Base-by-base conservation (phyloP, 176 grass and related monocot genomes). In the Tillandsia fasciculata region DNA sequence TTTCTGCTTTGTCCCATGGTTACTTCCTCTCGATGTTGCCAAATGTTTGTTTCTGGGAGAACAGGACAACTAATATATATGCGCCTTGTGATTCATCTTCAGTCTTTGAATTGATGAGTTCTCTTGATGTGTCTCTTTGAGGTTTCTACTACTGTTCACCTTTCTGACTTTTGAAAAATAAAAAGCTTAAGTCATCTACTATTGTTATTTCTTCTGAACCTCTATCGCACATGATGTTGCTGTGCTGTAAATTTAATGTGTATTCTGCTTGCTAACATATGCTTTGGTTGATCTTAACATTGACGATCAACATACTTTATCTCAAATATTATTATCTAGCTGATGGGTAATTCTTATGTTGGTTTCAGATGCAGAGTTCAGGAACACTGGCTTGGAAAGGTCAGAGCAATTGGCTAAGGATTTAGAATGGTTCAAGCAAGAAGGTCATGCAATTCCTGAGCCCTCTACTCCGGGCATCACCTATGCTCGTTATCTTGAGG, bases 351-450 rank as follows among this genome's bases (percentile, higher is more conserved):
- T 11, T 61, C 22, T 10, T 68, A 70, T 73, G 3, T 52, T 9
- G 14, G 72, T 80, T 93, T 69, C 82, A 99, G 94, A 99, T 78
- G 74, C 80, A 22, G 84, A 93, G 63, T 99, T 99, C 20, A 63
- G 65, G 67, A 88, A 93, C 79, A 93, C 89, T 52, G 89, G 94
- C n/a, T 78, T 99, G 66, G 94, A 99, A 71, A 99, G 94, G 65
- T 93, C 94, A 65, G 87, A 87, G 67, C 72, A 81, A 74, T 78
- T 99, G 61, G 82, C 79, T 54, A 87, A 84, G 33, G 94, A 99
- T 90, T 78, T 99, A 66, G 87, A 90, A 72, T 99, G 89, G 94
- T 99, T 99, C 72, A 78, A 50, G 57, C 73, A 90, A 26, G 84
- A 93, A 49, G 89, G 87, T 73, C 80, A 93, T 75, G 52, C 68